Evolutionary conservation across 1,284 basidiomycete genomes (phyloP).

Genomic region (Cutaneotrichosporon arboriforme): DNA sequence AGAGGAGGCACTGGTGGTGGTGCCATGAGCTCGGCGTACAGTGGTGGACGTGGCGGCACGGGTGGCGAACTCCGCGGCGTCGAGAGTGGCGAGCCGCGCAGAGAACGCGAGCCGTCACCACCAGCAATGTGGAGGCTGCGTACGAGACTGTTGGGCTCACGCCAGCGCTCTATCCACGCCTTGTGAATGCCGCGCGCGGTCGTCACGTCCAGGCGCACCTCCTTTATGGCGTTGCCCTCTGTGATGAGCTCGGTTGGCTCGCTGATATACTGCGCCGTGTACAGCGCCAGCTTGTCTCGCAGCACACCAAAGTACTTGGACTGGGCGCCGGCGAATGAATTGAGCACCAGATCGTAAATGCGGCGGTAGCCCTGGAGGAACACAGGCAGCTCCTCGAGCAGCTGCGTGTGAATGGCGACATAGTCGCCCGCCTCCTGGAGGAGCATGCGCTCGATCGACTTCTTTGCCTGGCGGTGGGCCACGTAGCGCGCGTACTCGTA

Average conservation of each 20-base stretch:
- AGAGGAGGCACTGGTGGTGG: no score
- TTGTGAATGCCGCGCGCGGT: conserved; percentile 15
- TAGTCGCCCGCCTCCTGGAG: conserved; percentile 43
- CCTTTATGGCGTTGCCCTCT: conserved; percentile 2
- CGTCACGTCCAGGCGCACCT: conserved; percentile 9
- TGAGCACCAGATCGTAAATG: conserved; percentile 40
- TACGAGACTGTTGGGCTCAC: conserved; percentile 8
- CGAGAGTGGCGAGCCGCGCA: no score
- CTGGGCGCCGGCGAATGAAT: conserved; percentile 38
- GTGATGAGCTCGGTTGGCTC: conserved; percentile 10
- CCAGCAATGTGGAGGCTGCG: conserved; percentile 3
- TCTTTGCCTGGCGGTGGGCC: conserved; percentile 24
- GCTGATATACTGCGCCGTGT: conserved; percentile 12
- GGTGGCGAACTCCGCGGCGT: no score
- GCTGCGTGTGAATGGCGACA: conserved; percentile 46
- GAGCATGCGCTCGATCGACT: conserved; percentile 28
- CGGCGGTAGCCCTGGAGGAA: conserved; percentile 43
- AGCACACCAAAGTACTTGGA: conserved; percentile 29
- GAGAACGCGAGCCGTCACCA: conserved; percentile 3
- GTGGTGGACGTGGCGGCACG: no score
- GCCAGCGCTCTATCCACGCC: conserved; percentile 14
- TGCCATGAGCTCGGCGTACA: no score
- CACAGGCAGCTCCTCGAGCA: conserved; percentile 45
- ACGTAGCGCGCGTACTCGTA: conserved; percentile 43
- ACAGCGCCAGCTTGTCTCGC: conserved; percentile 23